These are phyloP conservation scores for Aspergillus quadrilineatus DNA, from an alignment of 2,329 filamentous ascomycete species.

Conservation along the genomic window DNA sequence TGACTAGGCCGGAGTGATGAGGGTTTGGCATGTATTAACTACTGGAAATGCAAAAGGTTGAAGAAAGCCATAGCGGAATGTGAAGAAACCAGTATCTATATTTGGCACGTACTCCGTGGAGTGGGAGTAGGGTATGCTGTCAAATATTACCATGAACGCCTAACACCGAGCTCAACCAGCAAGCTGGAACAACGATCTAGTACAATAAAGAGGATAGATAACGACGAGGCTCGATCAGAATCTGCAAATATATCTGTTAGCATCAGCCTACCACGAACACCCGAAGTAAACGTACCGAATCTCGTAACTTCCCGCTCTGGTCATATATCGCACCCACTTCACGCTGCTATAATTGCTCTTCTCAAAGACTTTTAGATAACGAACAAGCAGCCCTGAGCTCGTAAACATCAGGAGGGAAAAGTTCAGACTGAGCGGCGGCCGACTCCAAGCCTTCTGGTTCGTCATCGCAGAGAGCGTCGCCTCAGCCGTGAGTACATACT, in stretches of 20 bases:
- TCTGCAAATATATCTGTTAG: constrained; percentile 11
- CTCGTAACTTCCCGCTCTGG: constrained; percentile 93
- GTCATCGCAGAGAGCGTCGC: constrained; percentile 95
- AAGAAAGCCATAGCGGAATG: no score
- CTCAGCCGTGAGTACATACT: constrained; percentile 92
- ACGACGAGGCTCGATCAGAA: constrained; percentile 16
- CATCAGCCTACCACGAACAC: background rate
- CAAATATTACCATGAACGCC: constrained; percentile 20
- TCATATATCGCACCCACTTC: constrained; percentile 99
- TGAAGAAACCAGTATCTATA: no score
- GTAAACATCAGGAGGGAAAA: constrained; percentile 99
- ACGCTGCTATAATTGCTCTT: constrained; percentile 99
- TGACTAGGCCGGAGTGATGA: no score
- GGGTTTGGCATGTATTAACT: no score
- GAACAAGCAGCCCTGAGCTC: constrained; percentile 83
- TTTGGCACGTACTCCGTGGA: no score
- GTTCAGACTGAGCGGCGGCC: constrained; percentile 85
- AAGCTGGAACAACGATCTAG: constrained; percentile 2
- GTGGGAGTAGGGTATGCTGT: no score
- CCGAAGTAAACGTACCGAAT: constrained; percentile 64
- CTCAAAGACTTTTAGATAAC: constrained; percentile 98
- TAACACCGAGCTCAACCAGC: constrained; percentile 26
- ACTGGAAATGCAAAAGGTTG: no score
- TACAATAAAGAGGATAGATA: background rate
- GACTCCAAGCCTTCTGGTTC: constrained; percentile 94